Evolutionary conservation across 2,329 filamentous ascomycete species (phyloP), one percentile per base, ranked within the genome.

Genomic region (Aquanectria penicillioides): DNA sequence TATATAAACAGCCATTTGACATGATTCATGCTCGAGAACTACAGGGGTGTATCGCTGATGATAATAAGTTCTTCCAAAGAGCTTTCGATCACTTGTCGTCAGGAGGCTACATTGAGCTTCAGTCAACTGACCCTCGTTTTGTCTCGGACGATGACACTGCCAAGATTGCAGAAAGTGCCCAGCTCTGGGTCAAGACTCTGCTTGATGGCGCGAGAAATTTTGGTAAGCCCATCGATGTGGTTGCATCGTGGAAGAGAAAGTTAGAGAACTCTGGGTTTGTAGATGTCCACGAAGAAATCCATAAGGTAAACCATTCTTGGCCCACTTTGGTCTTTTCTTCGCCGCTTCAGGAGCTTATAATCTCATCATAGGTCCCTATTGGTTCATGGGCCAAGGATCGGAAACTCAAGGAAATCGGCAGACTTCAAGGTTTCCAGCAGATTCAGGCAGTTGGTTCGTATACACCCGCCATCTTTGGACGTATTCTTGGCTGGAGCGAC

Each of bases 401-500:
- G 2, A 63, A 46, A 4, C 59, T 63, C 1, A 62, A 63, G 13
- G 61, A 64, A 3, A 64, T 64, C 18, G 62, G 62, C 6, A 64
- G 57, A n/a, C 52, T 46, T 2, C 52, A 65, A 18, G 41, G 57
- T 22, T 47, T 59, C 1, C 63, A 66, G 18, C 62, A 66, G 47
- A 26, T 56, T 4, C 63, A 66, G 28, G 62, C 63, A 5, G 49
- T 66, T 10, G 50, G 40, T 1, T 66, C 64, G 0, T 66, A 66
- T 17, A 66, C 64, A 0, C 64, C 64, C 0, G 60, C 53, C 1
- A 44, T 66, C 1, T 66, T 65, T 36, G 65, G 60, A 0, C 64
- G 54, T 4, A 20, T 62, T 13, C 59, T 67, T 1, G 65, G 65
- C 5, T 66, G 65, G 64, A 50, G 55, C 2, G 58, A 62, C 6